Conservation (phyloP, 2,329 filamentous ascomycete genomes). For the Claviceps arundinis region DNA sequence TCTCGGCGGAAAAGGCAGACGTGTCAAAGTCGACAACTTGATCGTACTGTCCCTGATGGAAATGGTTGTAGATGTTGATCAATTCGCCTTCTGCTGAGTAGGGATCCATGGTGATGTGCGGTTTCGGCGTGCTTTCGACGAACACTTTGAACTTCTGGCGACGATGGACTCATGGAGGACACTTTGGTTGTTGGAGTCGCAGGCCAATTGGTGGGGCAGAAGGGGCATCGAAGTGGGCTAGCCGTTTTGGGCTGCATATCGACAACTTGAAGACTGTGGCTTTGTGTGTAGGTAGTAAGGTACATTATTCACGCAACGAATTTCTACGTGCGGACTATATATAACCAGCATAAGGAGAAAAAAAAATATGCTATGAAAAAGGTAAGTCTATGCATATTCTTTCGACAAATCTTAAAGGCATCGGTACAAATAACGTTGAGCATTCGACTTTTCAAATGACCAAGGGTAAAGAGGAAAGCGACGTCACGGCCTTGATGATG, state of each 20-base stretch:
- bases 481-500: background rate
- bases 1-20: slow-evolving; percentile 63
- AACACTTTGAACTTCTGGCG: background rate
- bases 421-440: too few species aligned
- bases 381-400: too few species aligned
- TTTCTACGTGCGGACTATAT: background rate
- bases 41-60: slow-evolving; percentile 73
- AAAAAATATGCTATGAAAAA: too few species aligned
- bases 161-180: slow-evolving; percentile 3
- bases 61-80: slow-evolving; percentile 58
- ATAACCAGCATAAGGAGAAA: background rate
- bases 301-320: background rate
- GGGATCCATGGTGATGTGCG: slow-evolving; percentile 46
- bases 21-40: slow-evolving; percentile 77
- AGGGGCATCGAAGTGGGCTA: background rate
- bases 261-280: background rate
- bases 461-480: background rate
- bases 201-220: slow-evolving; percentile 3
- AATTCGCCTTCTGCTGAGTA: slow-evolving; percentile 60
- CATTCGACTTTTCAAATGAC: too few species aligned
- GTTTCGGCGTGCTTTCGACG: slow-evolving; percentile 5
- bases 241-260: background rate
- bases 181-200: slow-evolving; percentile 5
- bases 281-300: too few species aligned
- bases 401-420: too few species aligned